Percentiles rank a stretch among this genome's conserved stretches.
Evolutionary conservation across 169 alveolate species (phyloP).

Genomic region (Plasmodium knowlesi): DNA sequence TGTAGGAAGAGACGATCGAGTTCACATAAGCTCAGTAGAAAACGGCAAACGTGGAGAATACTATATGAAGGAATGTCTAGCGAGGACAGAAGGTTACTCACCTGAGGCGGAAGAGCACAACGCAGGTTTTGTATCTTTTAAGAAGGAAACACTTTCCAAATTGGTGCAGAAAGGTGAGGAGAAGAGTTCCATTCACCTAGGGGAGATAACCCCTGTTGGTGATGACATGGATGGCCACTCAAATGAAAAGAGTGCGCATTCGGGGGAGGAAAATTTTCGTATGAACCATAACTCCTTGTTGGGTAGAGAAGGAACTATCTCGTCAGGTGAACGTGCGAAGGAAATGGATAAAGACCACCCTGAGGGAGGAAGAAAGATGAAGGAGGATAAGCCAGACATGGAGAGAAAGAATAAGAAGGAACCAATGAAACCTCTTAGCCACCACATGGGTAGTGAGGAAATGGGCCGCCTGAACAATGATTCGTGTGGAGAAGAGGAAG

Average conservation of each 20-base stretch:
- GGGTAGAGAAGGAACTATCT: not conserved
- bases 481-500: not conserved
- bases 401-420: not conserved
- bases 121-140: not conserved
- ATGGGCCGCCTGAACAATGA: not conserved
- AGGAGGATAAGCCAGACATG: not conserved
- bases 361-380: not conserved
- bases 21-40: not conserved
- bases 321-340: not conserved
- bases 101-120: no score
- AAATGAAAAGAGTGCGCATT: not conserved
- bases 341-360: not conserved
- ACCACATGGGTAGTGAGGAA: not conserved
- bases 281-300: not conserved
- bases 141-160: not conserved
- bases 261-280: not conserved
- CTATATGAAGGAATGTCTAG: not conserved
- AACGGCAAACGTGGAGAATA: not conserved
- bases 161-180: not conserved
- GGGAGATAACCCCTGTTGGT: not conserved
- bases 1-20: not conserved
- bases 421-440: not conserved
- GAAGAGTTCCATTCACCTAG: not conserved
- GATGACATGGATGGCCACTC: not conserved
- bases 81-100: not conserved